Evolutionary conservation across 495 filamentous ascomycete species (phyloP).

Genomic region (Penicillium maclennaniae): DNA sequence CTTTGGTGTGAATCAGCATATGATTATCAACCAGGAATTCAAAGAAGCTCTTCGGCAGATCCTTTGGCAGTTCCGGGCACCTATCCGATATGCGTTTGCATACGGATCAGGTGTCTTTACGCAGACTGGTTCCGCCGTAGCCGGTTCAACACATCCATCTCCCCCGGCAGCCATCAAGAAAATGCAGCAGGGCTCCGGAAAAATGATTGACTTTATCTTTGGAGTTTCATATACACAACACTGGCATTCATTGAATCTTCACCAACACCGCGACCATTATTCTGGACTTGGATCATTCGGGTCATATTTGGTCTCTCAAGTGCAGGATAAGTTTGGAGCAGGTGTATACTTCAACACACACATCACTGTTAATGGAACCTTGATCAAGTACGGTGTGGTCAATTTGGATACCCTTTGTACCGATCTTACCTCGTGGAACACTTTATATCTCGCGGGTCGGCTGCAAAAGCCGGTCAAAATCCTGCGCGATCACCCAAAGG

Average conservation of each 20-base stretch:
- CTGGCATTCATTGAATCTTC: conserved; percentile 90
- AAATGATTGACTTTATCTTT: conserved; percentile 99
- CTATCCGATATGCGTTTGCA: conserved; percentile 92
- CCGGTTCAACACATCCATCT: conserved; percentile 63
- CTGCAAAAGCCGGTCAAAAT: conserved; percentile 98
- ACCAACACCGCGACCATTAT: conserved; percentile 88
- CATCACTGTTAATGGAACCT: conserved; percentile 87
- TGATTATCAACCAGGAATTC: conserved; percentile 88
- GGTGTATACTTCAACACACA: conserved; percentile 98
- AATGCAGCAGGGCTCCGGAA: conserved; percentile 78
- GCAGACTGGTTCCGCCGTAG: conserved; percentile 55
- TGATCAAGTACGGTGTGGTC: conserved; percentile 97
- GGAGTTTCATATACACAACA: conserved; percentile 93
- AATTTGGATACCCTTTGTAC: conserved; percentile 81
- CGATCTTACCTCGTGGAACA: conserved; percentile 86
- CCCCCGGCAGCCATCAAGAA: conserved; percentile 71
- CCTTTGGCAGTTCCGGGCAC: conserved; percentile 88
- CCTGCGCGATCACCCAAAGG: conserved; percentile 83
- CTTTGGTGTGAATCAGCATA: conserved; percentile 94
- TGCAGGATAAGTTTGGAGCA: conserved; percentile 86
- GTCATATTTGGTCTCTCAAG: conserved; percentile 72
- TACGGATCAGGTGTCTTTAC: conserved; percentile 97
- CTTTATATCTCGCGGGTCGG: conserved; percentile 87
- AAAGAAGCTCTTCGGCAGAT: conserved; percentile 85
- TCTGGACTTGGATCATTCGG: conserved; percentile 80